A percentile compares a stretch with the other conserved stretches of the same genome.
These are phyloP conservation scores for Mucor indicus DNA, from an alignment of 371 early-diverging fungal genomes.

Conservation along the genomic window DNA sequence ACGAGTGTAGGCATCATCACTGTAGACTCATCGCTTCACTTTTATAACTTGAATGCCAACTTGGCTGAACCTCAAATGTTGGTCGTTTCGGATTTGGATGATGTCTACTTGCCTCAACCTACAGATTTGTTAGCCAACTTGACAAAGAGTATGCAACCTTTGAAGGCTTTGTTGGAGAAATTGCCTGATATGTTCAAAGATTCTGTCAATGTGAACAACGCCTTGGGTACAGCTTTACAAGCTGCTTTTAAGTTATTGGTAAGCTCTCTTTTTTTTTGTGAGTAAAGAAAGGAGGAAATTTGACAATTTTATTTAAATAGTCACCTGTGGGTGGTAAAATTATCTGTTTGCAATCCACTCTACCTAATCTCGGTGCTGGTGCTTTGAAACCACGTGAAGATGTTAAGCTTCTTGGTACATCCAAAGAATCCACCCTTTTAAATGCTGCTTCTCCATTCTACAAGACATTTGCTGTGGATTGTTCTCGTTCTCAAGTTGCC, in stretches of 20 bases:
- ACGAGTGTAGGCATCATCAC: slow-evolving; percentile 89
- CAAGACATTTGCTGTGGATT: slow-evolving; percentile 91
- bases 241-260: slow-evolving; percentile 83
- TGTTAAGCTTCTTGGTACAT: slow-evolving; percentile 80
- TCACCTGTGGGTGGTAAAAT: slow-evolving; percentile 90
- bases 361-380: slow-evolving; percentile 84
- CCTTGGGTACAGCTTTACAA: slow-evolving; percentile 83
- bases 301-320: slow-evolving; percentile 14
- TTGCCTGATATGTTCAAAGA: slow-evolving; percentile 82
- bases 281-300: too few species aligned
- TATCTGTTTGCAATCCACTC: slow-evolving; percentile 73
- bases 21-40: slow-evolving; percentile 86
- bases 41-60: slow-evolving; percentile 72
- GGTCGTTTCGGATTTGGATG: slow-evolving; percentile 89
- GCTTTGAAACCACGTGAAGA: slow-evolving; percentile 84
- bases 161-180: slow-evolving; percentile 73
- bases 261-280: slow-evolving; percentile 11
- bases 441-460: slow-evolving; percentile 87
- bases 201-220: slow-evolving; percentile 72
- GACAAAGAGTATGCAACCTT: slow-evolving; percentile 62
- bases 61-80: slow-evolving; percentile 88
- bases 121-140: slow-evolving; percentile 85
- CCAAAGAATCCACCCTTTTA: slow-evolving; percentile 81
- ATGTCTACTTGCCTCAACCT: slow-evolving; percentile 84
- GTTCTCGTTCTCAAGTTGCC: slow-evolving; percentile 88